Evolutionary conservation across 768 basidiomycete genomes (phyloP), one percentile per base, ranked within the genome.

Genomic region (Lentinula boryana): DNA sequence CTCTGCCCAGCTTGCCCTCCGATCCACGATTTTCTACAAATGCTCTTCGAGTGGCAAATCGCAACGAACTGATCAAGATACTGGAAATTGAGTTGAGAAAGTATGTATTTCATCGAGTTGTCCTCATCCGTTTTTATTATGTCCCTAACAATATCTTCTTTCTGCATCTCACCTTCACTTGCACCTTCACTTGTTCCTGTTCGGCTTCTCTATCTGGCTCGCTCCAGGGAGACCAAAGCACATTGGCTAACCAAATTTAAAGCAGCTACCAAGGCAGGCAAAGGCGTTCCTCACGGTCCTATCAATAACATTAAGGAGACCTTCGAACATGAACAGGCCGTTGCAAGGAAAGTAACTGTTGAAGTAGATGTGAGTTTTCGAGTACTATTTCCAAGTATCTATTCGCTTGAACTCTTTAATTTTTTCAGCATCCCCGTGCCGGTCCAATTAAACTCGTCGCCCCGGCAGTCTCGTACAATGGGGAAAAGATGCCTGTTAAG

Each of bases 231-330:
- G 40, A 74, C 83, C 18, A 81, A 87, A 62, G 84, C 83, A 15
- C 74, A 90, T 63, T 97, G 95, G 95, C 76, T 95, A 49, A 73
- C 80, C 62, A 78, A 77, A 52, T 81, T 98, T 64, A 85, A 78
- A 44, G 43, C 38, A 23, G 56, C 56, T 9, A 57, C 56, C 8
- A 46, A 57, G 18, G 44, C 44, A 16, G 95, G 93, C 5, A 75
- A 88, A 35, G 95, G 94, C 10, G 85, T 93, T 27, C 91, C 92
- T 6, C 88, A 89, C 72, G 91, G 90, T 33, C 95, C 95, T 16
- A 96, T 98, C 76, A 97, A 97, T 70, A 88, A 92, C 65, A 92
- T 98, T 62, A 69, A 80, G 62, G 86, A 94, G 71, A 94, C 95
- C 3, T 98, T 97, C 68, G 83, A 85, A 36, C 95, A 97, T 72